Evolutionary conservation across 2,329 filamentous ascomycete species (phyloP).

Genomic region (Sporothrix inflata): DNA sequence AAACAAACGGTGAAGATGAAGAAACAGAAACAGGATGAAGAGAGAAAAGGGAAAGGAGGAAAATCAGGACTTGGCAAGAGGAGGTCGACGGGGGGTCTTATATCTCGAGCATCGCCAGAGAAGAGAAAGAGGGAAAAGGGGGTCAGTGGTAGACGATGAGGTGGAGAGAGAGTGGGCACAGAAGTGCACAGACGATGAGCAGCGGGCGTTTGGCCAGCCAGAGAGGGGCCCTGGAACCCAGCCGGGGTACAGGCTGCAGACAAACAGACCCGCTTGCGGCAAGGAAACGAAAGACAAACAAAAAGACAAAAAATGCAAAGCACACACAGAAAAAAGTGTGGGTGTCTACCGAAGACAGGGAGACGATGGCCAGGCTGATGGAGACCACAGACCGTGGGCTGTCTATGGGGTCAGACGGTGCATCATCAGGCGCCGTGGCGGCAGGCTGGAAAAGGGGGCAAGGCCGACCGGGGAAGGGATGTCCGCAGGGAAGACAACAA

Average conservation of each 20-base stretch:
- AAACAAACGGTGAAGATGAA: constrained; percentile 16
- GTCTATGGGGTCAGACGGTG: constrained; percentile 20
- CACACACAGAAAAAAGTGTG: constrained; percentile 10
- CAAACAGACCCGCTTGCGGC: constrained; percentile 2
- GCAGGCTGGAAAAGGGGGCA: constrained; percentile 21
- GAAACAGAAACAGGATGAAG: constrained; percentile 26
- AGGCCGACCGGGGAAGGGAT: constrained; percentile 12
- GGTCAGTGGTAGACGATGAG: background rate
- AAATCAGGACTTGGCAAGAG: constrained; percentile 24
- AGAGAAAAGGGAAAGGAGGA: constrained; percentile 27
- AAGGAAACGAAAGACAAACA: constrained; percentile 20
- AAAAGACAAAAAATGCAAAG: background rate
- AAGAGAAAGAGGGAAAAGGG: background rate
- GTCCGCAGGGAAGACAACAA: constrained; percentile 18
- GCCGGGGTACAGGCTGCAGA: constrained; percentile 22
- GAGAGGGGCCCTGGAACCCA: constrained; percentile 9
- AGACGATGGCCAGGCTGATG: background rate
- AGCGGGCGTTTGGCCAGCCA: constrained; percentile 8
- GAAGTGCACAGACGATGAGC: constrained; percentile 19
- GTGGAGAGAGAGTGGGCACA: background rate
- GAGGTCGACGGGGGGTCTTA: constrained; percentile 33
- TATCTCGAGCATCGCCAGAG: constrained; percentile 24
- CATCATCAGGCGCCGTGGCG: constrained; percentile 24
- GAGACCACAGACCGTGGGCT: background rate
- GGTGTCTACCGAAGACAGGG: constrained; percentile 12